Percentiles rank a stretch among this genome's conserved stretches.
phyloP scores from a whole-genome alignment of 805 yeast species.

The Suhomyces prunicola region DNA sequence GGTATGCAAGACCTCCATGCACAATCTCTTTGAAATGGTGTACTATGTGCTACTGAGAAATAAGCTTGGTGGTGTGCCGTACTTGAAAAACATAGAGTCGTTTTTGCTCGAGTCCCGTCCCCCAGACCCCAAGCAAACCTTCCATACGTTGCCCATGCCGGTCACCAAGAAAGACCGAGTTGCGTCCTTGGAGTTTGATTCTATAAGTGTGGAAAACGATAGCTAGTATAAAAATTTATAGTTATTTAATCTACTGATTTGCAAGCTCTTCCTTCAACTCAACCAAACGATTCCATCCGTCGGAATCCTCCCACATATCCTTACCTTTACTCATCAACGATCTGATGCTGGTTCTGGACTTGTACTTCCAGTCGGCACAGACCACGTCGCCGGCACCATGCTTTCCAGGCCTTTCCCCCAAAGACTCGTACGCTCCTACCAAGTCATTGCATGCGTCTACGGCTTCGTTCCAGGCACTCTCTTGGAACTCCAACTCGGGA shows the following conservation, averaged over 20 bases:
- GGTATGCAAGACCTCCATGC: conserved; percentile 14
- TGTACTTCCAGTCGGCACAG: conserved; percentile 89
- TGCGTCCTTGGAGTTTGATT: conserved; percentile 23
- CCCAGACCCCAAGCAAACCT: background rate
- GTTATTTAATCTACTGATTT: background rate
- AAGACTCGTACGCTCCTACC: conserved; percentile 79
- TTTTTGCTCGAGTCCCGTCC: background rate
- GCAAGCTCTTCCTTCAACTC: conserved; percentile 45
- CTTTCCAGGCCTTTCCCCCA: conserved; percentile 82
- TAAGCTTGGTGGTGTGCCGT: background rate
- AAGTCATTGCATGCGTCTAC: conserved; percentile 76
- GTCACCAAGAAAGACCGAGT: conserved; percentile 11
- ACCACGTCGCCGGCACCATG: conserved; percentile 80
- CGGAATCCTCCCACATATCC: conserved; percentile 72
- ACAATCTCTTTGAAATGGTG: background rate
- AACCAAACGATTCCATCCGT: conserved; percentile 67
- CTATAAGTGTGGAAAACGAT: conserved; percentile 21
- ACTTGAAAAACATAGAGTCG: background rate
- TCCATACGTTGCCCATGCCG: background rate
- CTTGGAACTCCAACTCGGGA: conserved; percentile 62
- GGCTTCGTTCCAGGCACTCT: conserved; percentile 68
- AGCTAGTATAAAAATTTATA: background rate
- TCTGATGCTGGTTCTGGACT: conserved; percentile 69
- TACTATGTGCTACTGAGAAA: background rate
- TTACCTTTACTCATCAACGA: conserved; percentile 78